Conservation (phyloP, 257 asterid genomes). For the Cordia subcordata region DNA sequence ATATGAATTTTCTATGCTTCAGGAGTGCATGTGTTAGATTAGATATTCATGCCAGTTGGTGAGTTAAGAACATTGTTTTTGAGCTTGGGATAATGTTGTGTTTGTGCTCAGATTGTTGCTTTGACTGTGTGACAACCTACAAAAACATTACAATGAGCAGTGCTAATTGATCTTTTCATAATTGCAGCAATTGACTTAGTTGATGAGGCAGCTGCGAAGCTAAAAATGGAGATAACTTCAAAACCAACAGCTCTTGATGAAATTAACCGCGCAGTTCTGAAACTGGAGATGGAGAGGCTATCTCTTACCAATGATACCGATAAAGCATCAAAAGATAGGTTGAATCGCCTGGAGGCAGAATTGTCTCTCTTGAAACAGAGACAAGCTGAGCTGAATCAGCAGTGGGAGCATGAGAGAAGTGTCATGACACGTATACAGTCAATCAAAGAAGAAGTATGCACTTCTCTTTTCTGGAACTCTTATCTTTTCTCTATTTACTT, state of each 20-base stretch:
- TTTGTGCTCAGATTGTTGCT: not conserved
- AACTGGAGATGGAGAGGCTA: slow-evolving; percentile 92
- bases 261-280: slow-evolving; percentile 76
- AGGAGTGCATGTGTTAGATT: too few species aligned
- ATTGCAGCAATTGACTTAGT: slow-evolving; percentile 90
- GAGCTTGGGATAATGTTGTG: too few species aligned
- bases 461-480: too few species aligned
- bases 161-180: slow-evolving; percentile 12
- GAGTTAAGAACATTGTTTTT: too few species aligned
- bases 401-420: slow-evolving; percentile 88
- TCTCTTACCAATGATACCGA: slow-evolving; percentile 88
- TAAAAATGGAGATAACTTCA: slow-evolving; percentile 97
- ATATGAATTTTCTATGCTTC: too few species aligned
- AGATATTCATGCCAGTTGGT: too few species aligned
- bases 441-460: slow-evolving; percentile 77
- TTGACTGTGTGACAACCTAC: not conserved
- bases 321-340: slow-evolving; percentile 82
- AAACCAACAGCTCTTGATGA: slow-evolving; percentile 96
- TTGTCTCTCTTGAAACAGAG: slow-evolving; percentile 68
- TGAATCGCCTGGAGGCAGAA: slow-evolving; percentile 77
- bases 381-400: slow-evolving; percentile 79
- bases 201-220: slow-evolving; percentile 95
- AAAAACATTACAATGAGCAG: not conserved
- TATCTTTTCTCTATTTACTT: not conserved
- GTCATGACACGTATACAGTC: slow-evolving; percentile 88